Conservation (phyloP, 2,329 filamentous ascomycete species). For the Alternaria triticina region DNA sequence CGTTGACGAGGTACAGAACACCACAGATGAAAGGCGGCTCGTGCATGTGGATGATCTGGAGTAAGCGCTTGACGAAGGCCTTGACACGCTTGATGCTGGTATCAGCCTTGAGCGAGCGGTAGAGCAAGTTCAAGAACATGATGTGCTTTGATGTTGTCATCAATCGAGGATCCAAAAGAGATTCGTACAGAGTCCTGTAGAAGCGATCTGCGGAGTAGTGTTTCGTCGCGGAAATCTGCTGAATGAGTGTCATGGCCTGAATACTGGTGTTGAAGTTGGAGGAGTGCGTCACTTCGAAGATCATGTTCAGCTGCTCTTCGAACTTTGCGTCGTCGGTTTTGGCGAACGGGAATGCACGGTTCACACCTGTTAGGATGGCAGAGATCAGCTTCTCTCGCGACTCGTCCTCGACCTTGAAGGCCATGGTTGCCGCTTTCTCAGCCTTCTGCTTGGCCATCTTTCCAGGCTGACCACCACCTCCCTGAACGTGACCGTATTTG, state of each 20-base stretch:
- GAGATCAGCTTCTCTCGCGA: slow-evolving; percentile 90
- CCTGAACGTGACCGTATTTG: slow-evolving; percentile 59
- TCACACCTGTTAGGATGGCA: slow-evolving; percentile 89
- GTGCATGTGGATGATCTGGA: slow-evolving; percentile 86
- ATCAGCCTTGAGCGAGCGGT: slow-evolving; percentile 86
- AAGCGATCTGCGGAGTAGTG: slow-evolving; percentile 87
- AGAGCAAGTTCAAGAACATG: slow-evolving; percentile 90
- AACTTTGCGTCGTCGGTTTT: slow-evolving; percentile 81
- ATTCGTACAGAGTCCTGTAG: slow-evolving; percentile 95
- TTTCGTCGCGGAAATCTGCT: slow-evolving; percentile 84
- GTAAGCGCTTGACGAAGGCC: slow-evolving; percentile 91
- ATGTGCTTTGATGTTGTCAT: slow-evolving; percentile 92
- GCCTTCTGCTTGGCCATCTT: slow-evolving; percentile 59
- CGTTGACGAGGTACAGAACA: slow-evolving; percentile 85
- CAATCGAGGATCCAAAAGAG: slow-evolving; percentile 86
- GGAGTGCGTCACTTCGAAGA: slow-evolving; percentile 95
- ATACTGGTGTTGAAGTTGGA: slow-evolving; percentile 99
- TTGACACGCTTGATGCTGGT: slow-evolving; percentile 91
- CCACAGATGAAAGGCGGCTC: slow-evolving; percentile 93
- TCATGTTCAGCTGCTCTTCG: slow-evolving; percentile 87
- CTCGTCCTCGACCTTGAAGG: slow-evolving; percentile 62
- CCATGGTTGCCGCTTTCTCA: slow-evolving; percentile 52
- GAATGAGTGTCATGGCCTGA: slow-evolving; percentile 91
- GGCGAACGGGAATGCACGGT: slow-evolving; percentile 93
- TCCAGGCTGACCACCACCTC: slow-evolving; percentile 60